Evolutionary conservation across 1,284 basidiomycete genomes (phyloP).

Genomic region (Erythrobasidium hasegawianum): DNA sequence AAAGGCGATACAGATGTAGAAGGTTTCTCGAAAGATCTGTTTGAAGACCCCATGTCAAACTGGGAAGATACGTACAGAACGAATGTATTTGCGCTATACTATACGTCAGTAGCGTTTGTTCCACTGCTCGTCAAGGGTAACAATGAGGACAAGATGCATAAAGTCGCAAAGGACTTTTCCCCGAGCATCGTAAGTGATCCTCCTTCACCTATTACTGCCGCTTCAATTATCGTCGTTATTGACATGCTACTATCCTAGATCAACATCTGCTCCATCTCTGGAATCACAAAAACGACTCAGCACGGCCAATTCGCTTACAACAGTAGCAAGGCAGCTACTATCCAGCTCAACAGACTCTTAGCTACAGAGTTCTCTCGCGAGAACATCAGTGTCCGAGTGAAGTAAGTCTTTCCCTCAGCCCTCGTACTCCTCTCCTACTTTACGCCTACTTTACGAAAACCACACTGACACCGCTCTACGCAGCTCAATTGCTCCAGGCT

Average conservation of each 20-base stretch:
- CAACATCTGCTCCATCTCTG: conserved; percentile 72
- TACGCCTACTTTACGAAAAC: no score
- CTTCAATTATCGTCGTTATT: no score
- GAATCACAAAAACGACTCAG: conserved; percentile 63
- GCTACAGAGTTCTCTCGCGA: conserved; percentile 20
- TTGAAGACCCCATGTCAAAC: conserved; percentile 7
- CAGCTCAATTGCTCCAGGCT: conserved; percentile 31
- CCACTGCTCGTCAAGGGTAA: conserved; percentile 66
- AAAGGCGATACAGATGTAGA: conserved; percentile 16
- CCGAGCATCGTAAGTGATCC: conserved; percentile 4
- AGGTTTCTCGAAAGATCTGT: conserved; percentile 18
- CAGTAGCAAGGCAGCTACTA: conserved; percentile 30
- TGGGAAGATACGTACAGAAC: conserved; percentile 45
- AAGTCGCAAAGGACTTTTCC: conserved; percentile 47
- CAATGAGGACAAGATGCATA: conserved; percentile 56
- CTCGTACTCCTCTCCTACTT: no score
- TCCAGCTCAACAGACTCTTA: conserved; percentile 27
- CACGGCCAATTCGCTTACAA: conserved; percentile 65
- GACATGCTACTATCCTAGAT: conserved; percentile 49
- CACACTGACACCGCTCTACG: no score
- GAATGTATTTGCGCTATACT: conserved; percentile 57
- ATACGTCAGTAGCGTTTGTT: conserved; percentile 68
- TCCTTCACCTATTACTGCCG: no score
- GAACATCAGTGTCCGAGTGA: conserved; percentile 22
- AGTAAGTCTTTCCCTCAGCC: background rate